Conservation (phyloP, 139 green algal species). For the Chlorella vulgaris region DNA sequence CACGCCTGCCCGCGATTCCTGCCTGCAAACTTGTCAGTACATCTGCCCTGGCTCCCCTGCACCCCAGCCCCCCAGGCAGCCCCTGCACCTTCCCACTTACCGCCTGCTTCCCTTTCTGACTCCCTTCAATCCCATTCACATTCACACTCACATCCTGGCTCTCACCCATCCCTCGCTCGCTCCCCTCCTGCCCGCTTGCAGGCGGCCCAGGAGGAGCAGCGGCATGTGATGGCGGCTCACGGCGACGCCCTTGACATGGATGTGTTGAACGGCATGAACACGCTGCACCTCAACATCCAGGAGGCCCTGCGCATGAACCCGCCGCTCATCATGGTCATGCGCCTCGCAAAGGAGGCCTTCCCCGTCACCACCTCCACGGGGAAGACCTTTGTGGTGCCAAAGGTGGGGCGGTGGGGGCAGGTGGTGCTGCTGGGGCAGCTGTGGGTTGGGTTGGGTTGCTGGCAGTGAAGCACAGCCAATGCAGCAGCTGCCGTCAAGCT, state of each 20-base stretch:
- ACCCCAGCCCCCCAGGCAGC: no score
- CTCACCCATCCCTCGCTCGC: no score
- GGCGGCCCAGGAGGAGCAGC: constrained; percentile 80
- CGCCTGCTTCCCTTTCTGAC: background rate
- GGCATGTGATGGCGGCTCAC: constrained; percentile 70
- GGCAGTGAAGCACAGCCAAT: background rate
- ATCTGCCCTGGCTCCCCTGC: no score
- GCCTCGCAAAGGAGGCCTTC: constrained; percentile 87
- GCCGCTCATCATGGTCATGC: constrained; percentile 96
- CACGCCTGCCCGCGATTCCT: background rate
- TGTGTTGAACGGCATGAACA: constrained; percentile 88
- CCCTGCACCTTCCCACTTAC: background rate
- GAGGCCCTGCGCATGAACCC: constrained; percentile 95
- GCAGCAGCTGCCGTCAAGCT: no score
- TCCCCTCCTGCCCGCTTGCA: background rate
- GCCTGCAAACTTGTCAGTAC: background rate
- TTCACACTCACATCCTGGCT: no score
- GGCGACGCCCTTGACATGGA: constrained; percentile 82
- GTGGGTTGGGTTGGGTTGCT: no score
- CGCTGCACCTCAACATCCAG: constrained; percentile 79
- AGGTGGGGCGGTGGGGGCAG: constrained; percentile 65
- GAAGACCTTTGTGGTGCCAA: constrained; percentile 81
- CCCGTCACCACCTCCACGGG: constrained; percentile 80
- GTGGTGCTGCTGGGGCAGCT: no score
- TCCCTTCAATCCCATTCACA: no score